Conservation (phyloP, 73 alveolate species). For the Paramecium biaurelia region DNA sequence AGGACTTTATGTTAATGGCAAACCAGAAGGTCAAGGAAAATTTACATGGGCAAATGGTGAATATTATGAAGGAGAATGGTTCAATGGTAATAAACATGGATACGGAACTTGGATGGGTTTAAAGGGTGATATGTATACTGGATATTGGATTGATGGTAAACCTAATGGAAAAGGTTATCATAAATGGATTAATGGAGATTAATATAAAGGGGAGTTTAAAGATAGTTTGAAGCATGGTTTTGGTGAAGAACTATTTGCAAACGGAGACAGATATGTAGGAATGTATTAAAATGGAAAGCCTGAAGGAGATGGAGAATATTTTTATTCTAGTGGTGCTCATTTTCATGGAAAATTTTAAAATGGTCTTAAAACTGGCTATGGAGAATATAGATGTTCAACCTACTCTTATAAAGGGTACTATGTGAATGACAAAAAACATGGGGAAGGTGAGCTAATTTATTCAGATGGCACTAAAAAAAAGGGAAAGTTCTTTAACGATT, state of each 20-base stretch:
- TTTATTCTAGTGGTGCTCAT: neutral
- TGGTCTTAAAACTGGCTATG: conserved; percentile 54
- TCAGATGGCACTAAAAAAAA: neutral
- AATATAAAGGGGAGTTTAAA: conserved; percentile 50
- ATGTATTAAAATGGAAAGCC: conserved; percentile 53
- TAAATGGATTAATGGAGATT: conserved; percentile 55
- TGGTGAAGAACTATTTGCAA: conserved; percentile 43
- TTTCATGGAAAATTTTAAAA: conserved; percentile 37
- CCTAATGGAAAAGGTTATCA: conserved; percentile 70
- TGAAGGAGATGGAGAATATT: conserved; percentile 57
- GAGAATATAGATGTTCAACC: conserved; percentile 35
- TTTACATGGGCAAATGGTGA: conserved; percentile 77
- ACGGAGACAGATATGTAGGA: conserved; percentile 62
- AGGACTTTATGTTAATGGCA: conserved; percentile 77
- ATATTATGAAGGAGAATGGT: conserved; percentile 79
- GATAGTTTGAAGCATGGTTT: conserved; percentile 58
- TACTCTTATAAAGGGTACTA: conserved; percentile 63
- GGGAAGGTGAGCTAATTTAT: conserved; percentile 58
- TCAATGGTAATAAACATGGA: conserved; percentile 76
- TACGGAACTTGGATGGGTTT: conserved; percentile 68
- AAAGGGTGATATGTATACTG: conserved; percentile 66
- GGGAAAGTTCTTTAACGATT: neutral
- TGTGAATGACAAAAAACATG: conserved; percentile 62
- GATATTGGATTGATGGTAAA: conserved; percentile 71
- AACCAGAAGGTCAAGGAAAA: conserved; percentile 74